Conservation (phyloP, 805 yeast species). For the Clavispora fructus region DNA sequence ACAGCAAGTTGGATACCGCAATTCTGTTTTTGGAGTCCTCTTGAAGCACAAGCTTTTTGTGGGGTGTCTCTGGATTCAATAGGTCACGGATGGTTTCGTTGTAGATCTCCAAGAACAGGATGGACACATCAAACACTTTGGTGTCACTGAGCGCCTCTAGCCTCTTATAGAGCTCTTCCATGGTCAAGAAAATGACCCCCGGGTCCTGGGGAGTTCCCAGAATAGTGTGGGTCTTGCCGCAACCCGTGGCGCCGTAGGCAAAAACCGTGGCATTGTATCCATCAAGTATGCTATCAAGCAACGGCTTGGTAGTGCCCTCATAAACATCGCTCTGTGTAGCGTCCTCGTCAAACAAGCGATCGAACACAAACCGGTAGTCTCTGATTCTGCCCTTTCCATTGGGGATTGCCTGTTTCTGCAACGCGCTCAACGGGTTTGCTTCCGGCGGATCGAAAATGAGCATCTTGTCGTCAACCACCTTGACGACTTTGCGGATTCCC, state of each 20-base stretch:
- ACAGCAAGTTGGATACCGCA: slow-evolving; percentile 64
- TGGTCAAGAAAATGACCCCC: slow-evolving; percentile 74
- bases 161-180: slow-evolving; percentile 64
- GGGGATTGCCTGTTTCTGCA: slow-evolving; percentile 43
- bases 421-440: slow-evolving; percentile 50
- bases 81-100: slow-evolving; percentile 85
- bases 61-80: slow-evolving; percentile 49
- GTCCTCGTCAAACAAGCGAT: slow-evolving; percentile 63
- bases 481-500: slow-evolving; percentile 64
- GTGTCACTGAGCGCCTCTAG: slow-evolving; percentile 55
- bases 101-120: slow-evolving; percentile 82
- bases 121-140: slow-evolving; percentile 51
- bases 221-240: slow-evolving; percentile 94
- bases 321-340: slow-evolving; percentile 67
- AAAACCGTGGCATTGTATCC: slow-evolving; percentile 90
- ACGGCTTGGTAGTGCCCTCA: slow-evolving; percentile 59
- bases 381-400: slow-evolving; percentile 45
- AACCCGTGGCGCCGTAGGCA: slow-evolving; percentile 97
- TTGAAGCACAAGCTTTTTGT: slow-evolving; percentile 51
- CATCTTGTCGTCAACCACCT: slow-evolving; percentile 82
- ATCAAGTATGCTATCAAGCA: slow-evolving; percentile 68
- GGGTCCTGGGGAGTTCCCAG: slow-evolving; percentile 70
- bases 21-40: slow-evolving; percentile 68
- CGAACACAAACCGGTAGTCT: slow-evolving; percentile 81
- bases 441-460: slow-evolving; percentile 82